Base-by-base conservation (phyloP, 768 basidiomycete genomes). In the Naganishia randhawae region DNA sequence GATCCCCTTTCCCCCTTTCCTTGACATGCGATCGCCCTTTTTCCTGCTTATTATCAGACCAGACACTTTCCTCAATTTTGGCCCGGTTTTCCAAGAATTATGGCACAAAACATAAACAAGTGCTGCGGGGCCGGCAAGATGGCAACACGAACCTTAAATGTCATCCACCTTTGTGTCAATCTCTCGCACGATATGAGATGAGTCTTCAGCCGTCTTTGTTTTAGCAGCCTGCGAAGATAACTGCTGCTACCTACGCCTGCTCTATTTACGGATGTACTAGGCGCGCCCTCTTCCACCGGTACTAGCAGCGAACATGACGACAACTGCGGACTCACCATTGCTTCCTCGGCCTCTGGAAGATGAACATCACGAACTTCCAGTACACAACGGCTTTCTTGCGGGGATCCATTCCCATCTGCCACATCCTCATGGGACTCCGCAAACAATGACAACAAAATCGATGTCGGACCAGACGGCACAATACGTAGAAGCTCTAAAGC, bases 391-490 rank as follows among this genome's bases (percentile, higher is more conserved):
- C 10, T 25, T 61, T 39, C 17, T 35, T 25, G 39, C n/a, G 3
- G 31, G 19, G 10, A 35, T 61, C 7, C 57, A 39, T 2, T 11
- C 22, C 14, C 57, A 61, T 19, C 4, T 61, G 7, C 17, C 57
- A 22, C 17, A 61, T 29, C 37, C 29, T 1, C 57, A 41, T 19
- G 57, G 57, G 29, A 25, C 57, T 2, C 57, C 57, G 16, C 37
- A 61, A 42, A 61, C 57, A 19, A 22, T 25, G 11, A 61, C 57
- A 3, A 39, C 37, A 35, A 19, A 61, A 61, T 61, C 57, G 37
- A 61, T 61, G 33, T 41, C 25, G 57, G 57, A 61, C 27, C 57
- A 61, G 17, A 61, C 57, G 37, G 57, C 57, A 8, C 57, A 61
- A 25, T 61, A 61, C 29, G 27, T 42, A 6, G 57, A 22, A 41